These are phyloP conservation scores for Raphanus sativus DNA, from an alignment of 345 rosid genomes.

Conservation along the genomic window DNA sequence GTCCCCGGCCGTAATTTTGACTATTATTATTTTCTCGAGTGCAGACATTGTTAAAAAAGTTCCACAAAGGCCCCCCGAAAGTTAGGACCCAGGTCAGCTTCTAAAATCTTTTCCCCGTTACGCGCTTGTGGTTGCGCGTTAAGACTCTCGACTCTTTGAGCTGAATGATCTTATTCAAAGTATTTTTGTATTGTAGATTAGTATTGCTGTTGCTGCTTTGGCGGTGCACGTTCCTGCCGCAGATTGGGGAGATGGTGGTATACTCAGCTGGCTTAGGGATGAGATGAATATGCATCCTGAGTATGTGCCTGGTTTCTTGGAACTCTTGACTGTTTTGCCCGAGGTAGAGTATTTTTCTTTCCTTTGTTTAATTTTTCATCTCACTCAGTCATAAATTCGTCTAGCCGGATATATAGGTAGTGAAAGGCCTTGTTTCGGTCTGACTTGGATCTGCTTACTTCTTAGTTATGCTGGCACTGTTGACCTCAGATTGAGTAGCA, in stretches of 20 bases:
- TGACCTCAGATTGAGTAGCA: constrained; percentile 16
- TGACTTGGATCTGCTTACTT: constrained; percentile 12
- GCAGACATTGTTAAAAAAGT: constrained; percentile 90
- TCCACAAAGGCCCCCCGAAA: constrained; percentile 93
- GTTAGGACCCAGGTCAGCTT: constrained; percentile 92
- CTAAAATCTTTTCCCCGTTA: background rate
- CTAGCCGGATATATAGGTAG: background rate
- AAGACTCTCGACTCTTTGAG: constrained; percentile 1
- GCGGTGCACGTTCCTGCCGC: constrained; percentile 97
- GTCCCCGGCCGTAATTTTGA: constrained; percentile 15
- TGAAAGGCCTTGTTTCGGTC: constrained; percentile 23
- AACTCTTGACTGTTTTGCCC: constrained; percentile 90
- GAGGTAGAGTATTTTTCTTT: constrained; percentile 58
- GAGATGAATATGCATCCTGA: constrained; percentile 96
- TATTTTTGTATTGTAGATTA: constrained; percentile 68
- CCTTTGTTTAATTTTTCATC: constrained; percentile 15
- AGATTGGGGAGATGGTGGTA: constrained; percentile 97
- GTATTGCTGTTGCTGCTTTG: constrained; percentile 98
- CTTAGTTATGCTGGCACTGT: constrained; percentile 6
- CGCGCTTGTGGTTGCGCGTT: background rate
- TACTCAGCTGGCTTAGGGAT: constrained; percentile 85
- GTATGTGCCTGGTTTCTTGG: constrained; percentile 93
- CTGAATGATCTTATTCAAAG: constrained; percentile 9
- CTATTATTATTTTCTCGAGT: constrained; percentile 31
- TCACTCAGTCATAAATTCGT: background rate